Percentiles rank a stretch among this genome's conserved stretches.
Conservation (phyloP, 345 rosid species). For the Gossypium thurberi region DNA sequence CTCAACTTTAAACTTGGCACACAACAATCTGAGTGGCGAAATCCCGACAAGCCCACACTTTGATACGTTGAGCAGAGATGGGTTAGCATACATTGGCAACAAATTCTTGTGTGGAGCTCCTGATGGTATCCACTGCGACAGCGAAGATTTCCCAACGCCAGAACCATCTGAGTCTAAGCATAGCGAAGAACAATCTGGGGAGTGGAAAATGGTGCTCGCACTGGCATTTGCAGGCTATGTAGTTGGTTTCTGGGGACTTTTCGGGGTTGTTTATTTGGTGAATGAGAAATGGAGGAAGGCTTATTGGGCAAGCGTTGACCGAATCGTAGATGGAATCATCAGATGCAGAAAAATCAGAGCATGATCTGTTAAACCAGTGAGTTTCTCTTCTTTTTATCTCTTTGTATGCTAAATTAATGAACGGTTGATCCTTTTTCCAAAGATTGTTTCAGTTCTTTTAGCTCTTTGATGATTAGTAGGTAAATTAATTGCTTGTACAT, state of each 20-base stretch:
- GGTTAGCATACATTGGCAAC: conserved; percentile 15
- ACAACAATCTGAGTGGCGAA: conserved; percentile 31
- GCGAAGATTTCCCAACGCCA: neutral
- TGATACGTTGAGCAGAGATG: conserved; percentile 21
- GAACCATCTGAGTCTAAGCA: neutral
- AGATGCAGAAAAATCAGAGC: neutral
- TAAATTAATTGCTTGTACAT: no score
- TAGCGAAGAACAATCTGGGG: neutral
- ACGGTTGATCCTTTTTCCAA: neutral
- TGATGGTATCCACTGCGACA: neutral
- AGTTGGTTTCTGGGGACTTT: conserved; percentile 20
- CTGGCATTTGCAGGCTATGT: conserved; percentile 12
- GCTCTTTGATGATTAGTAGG: no score
- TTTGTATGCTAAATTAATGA: neutral
- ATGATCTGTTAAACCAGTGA: no score
- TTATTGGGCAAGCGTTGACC: conserved; percentile 13
- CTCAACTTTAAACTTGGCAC: conserved; percentile 12
- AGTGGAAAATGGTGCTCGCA: neutral
- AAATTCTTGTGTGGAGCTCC: conserved; percentile 19
- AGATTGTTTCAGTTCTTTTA: neutral
- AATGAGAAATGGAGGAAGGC: conserved; percentile 14
- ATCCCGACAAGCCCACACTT: conserved; percentile 19
- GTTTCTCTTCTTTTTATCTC: neutral
- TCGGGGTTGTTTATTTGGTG: conserved; percentile 8
- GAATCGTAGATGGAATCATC: neutral